Percentiles rank a stretch among this genome's conserved stretches.
phyloP scores from a whole-genome alignment of 805 yeast species.

The Pichia nanzhaoensis region DNA sequence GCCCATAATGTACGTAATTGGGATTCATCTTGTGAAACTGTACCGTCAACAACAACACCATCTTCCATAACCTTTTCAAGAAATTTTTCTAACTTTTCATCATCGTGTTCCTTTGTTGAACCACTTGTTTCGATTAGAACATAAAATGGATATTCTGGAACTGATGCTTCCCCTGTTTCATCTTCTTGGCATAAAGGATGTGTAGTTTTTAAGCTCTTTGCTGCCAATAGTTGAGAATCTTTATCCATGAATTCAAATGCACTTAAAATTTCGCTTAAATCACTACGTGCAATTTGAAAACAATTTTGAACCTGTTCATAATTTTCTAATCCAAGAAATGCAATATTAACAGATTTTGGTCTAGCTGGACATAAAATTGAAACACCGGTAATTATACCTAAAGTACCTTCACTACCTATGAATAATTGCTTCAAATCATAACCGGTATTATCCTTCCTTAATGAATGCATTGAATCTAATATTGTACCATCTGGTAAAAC shows the following conservation, averaged over 20 bases:
- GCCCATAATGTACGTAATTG: constrained; percentile 81
- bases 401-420: constrained; percentile 90
- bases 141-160: constrained; percentile 72
- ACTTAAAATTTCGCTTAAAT: constrained; percentile 76
- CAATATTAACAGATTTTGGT: constrained; percentile 80
- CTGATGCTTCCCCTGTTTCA: constrained; percentile 38
- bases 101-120: constrained; percentile 88
- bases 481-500: constrained; percentile 89
- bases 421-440: constrained; percentile 88
- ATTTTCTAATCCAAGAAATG: constrained; percentile 74
- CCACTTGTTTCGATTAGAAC: constrained; percentile 95
- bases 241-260: constrained; percentile 94
- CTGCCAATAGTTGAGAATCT: constrained; percentile 59
- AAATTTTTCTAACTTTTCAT: constrained; percentile 78
- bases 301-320: constrained; percentile 81
- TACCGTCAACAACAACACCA: constrained; percentile 85
- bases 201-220: constrained; percentile 46
- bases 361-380: constrained; percentile 86
- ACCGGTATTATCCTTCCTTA: constrained; percentile 94
- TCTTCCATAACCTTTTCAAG: constrained; percentile 79
- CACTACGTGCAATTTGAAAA: constrained; percentile 69
- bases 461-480: constrained; percentile 69
- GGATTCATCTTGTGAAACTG: constrained; percentile 90
- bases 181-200: constrained; percentile 66
- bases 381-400: constrained; percentile 86